Evolutionary conservation across 2,329 filamentous ascomycete genomes (phyloP), one percentile per base, ranked within the genome.

Genomic region (Cladosporium oxysporum): DNA sequence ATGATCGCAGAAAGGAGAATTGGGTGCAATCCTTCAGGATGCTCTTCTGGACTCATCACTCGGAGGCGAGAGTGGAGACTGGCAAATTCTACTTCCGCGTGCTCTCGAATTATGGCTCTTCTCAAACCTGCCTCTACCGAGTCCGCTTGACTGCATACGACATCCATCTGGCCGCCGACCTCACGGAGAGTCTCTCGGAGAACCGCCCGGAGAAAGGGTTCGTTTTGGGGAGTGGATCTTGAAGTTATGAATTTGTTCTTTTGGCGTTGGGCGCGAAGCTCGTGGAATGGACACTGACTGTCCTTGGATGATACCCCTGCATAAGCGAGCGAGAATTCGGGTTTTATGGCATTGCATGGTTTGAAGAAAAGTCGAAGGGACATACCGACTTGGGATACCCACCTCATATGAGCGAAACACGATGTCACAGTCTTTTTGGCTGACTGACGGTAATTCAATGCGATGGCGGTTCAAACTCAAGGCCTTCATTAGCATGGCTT

Each of bases 41-140:
- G 26, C 73, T 74, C 33, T 74, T 72, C n/a, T 50, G 63, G 41
- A 66, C 72, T 16, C 53, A 66, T 18, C 70, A 73, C 23, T 12
- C 47, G 12, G 23, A 44, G n/a, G 31, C 57, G 16, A n/a, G 8
- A 12, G 6, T 59, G n/a, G 57, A 21, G 21, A 26, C 57, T 29
- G 37, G 8, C 35, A 76, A 75, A 57, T 72, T 78, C 26, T 73
- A 81, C 37, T 69, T 83, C 35, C 74, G 80, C 16, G 79, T 81
- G 5, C 70, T 70, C 12, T 74, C 71, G 60, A 84, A 82, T 67
- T 83, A 79, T 77, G 82, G 81, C 41, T 73, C 72, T 1, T 73
- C 78, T 26, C 77, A 77, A 68, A 83, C 82, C 14, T 84, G 82
- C 67, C 61, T 83, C 37, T 84, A 84, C 68, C 76, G 82, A 14